Evolutionary conservation across 1,284 basidiomycete genomes (phyloP).

Genomic region (Phenoliferia sp.): DNA sequence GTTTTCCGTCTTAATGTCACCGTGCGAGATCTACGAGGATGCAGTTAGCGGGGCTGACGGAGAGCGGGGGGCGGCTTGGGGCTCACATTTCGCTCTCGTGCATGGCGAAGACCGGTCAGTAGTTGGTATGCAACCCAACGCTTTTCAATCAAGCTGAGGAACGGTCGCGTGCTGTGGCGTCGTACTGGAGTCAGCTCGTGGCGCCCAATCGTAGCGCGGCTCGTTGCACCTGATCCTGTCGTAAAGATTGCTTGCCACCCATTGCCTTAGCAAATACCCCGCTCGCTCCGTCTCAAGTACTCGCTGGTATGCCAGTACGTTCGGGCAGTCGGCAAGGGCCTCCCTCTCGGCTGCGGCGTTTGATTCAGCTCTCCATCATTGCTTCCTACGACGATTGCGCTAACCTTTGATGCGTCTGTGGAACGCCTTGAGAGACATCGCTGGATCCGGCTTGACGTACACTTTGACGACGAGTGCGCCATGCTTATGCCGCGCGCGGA

Average conservation of each 20-base stretch:
- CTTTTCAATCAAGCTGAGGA: conserved; percentile 86
- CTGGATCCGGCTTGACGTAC: conserved; percentile 74
- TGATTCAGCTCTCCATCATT: neutral
- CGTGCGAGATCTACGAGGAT: conserved; percentile 71
- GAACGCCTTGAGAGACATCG: conserved; percentile 61
- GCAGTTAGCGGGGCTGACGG: neutral
- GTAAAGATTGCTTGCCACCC: conserved; percentile 90
- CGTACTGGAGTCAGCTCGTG: neutral
- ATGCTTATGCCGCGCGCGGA: conserved; percentile 65
- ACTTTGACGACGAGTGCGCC: conserved; percentile 73
- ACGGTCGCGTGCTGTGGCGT: conserved; percentile 79
- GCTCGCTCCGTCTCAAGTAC: conserved; percentile 95
- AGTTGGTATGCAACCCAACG: conserved; percentile 98
- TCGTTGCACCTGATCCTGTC: conserved; percentile 81
- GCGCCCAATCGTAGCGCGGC: neutral
- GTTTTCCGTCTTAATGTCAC: conserved; percentile 98
- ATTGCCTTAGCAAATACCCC: conserved; percentile 91
- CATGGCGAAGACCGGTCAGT: conserved; percentile 75
- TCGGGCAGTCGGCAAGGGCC: conserved; percentile 73
- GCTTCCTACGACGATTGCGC: conserved; percentile 30
- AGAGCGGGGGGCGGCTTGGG: neutral
- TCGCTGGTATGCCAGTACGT: conserved; percentile 83
- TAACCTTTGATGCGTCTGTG: conserved; percentile 64
- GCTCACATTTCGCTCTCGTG: conserved; percentile 60
- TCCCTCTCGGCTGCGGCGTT: conserved; percentile 60